A percentile compares a stretch with the other conserved stretches of the same genome.
These are phyloP conservation scores for Aspergillus sparsus DNA, from an alignment of 495 filamentous ascomycete species.

Conservation along the genomic window DNA sequence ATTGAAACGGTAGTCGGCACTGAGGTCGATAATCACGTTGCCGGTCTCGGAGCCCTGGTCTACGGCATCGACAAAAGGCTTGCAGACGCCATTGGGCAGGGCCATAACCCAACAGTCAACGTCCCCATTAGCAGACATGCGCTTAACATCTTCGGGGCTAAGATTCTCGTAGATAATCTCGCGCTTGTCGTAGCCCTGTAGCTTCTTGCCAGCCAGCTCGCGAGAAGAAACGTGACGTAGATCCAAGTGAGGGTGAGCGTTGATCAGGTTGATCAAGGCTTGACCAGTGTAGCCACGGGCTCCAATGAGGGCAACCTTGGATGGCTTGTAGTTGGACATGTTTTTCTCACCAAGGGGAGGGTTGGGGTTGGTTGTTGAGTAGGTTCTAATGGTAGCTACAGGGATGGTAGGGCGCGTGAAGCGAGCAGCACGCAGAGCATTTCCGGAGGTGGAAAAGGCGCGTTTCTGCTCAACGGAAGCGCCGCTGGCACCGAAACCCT, in stretches of 20 bases:
- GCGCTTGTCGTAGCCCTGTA: constrained; percentile 91
- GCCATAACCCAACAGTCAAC: constrained; percentile 99
- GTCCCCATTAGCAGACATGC: constrained; percentile 87
- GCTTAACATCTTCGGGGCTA: constrained; percentile 81
- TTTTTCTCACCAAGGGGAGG: constrained; percentile 95
- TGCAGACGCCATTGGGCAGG: constrained; percentile 94
- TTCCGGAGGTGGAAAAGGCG: constrained; percentile 61
- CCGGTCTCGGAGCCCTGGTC: constrained; percentile 69
- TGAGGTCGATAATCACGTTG: constrained; percentile 88
- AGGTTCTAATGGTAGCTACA: constrained; percentile 40
- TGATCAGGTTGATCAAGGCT: constrained; percentile 86
- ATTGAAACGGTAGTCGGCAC: constrained; percentile 94
- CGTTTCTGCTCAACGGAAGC: constrained; percentile 61
- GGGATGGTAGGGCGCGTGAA: constrained; percentile 32
- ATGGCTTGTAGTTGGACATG: constrained; percentile 75
- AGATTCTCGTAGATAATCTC: constrained; percentile 93
- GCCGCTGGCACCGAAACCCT: constrained; percentile 46
- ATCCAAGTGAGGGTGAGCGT: constrained; percentile 91
- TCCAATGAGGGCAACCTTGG: constrained; percentile 88
- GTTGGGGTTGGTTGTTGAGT: constrained; percentile 89
- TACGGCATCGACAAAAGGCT: constrained; percentile 92
- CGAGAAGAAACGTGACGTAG: constrained; percentile 92
- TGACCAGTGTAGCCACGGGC: constrained; percentile 96
- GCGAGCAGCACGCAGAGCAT: constrained; percentile 42
- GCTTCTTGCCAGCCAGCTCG: constrained; percentile 85